phyloP scores from a whole-genome alignment of 2,329 filamentous ascomycete species.

The Cordyceps militaris region DNA sequence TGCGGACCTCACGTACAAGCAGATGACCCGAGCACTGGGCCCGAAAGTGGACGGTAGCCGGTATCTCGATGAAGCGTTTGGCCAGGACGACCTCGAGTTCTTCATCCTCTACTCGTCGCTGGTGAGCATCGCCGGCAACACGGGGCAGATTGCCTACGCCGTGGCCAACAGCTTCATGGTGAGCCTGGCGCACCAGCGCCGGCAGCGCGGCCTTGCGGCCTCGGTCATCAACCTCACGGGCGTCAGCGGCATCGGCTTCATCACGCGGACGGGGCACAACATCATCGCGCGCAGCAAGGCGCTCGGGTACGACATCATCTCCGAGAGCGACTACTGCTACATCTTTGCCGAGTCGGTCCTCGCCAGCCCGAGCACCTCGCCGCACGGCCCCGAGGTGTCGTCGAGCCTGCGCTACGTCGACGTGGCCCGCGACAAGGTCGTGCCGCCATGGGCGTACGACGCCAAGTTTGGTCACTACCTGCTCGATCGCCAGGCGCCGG shows the following conservation, averaged over 20 bases:
- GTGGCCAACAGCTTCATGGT: conserved; percentile 25
- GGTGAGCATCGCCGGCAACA: conserved; percentile 3
- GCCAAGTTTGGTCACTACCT: conserved; percentile 13
- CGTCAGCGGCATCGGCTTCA: conserved; percentile 31
- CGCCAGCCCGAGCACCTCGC: background rate
- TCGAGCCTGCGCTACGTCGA: conserved; percentile 3
- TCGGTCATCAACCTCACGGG: conserved; percentile 20
- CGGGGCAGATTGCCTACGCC: conserved; percentile 15
- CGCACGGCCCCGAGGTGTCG: background rate
- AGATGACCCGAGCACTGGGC: background rate
- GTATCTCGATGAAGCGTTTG: conserved; percentile 11
- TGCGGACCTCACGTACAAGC: conserved; percentile 14
- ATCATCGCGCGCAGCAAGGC: background rate
- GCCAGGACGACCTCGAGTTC: conserved; percentile 7
- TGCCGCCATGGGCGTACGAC: background rate
- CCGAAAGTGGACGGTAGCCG: conserved; percentile 13
- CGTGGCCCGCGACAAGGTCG: background rate
- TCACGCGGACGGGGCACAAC: conserved; percentile 19
- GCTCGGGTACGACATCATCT: conserved; percentile 4
- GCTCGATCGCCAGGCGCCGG: background rate
- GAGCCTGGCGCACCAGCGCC: conserved; percentile 29
- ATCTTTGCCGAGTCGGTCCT: conserved; percentile 17
- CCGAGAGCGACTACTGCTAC: conserved; percentile 14
- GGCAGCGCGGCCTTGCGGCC: conserved; percentile 29
- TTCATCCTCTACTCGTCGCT: conserved; percentile 14